phyloP scores from a whole-genome alignment of 139 green algal genomes.

The Eudorina sp. region DNA sequence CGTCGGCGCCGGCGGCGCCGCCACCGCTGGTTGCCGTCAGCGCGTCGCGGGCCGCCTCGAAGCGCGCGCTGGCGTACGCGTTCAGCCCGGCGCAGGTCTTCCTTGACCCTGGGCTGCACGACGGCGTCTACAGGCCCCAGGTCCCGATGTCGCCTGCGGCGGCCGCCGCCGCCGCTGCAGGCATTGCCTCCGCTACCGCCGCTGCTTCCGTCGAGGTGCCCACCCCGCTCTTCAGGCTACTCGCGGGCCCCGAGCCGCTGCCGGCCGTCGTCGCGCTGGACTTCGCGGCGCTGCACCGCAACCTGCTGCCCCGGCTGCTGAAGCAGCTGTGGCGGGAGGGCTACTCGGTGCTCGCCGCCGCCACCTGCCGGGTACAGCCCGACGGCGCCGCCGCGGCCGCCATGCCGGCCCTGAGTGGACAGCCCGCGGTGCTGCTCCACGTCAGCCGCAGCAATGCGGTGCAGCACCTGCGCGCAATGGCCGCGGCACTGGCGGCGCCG shows the following conservation, averaged over 20 bases:
- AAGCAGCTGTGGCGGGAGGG: conserved; percentile 47
- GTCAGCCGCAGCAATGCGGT: conserved; percentile 47
- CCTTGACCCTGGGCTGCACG: conserved; percentile 4
- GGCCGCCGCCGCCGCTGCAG: conserved; percentile 18
- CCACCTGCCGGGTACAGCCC: background rate
- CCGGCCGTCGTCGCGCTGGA: conserved; percentile 2
- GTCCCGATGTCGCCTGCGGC: too few species aligned
- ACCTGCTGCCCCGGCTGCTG: conserved; percentile 41
- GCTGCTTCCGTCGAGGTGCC: background rate
- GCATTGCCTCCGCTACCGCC: background rate
- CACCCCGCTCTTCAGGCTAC: background rate
- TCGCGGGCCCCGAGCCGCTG: conserved; percentile 9
- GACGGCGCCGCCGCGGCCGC: conserved; percentile 25
- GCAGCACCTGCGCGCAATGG: conserved; percentile 21
- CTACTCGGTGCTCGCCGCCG: conserved; percentile 21
- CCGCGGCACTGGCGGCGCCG: background rate
- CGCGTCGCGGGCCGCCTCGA: background rate
- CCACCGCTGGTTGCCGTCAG: conserved; percentile 15
- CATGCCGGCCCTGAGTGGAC: background rate
- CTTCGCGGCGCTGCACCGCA: background rate
- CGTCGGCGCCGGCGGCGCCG: background rate
- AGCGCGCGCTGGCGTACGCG: conserved; percentile 2
- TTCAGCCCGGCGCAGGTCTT: background rate
- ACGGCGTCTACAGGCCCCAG: too few species aligned
- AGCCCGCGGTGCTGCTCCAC: conserved; percentile 39